Evolutionary conservation across 2,329 filamentous ascomycete species (phyloP), one percentile per base, ranked within the genome.

Genomic region (Penicillium hesseltinei): DNA sequence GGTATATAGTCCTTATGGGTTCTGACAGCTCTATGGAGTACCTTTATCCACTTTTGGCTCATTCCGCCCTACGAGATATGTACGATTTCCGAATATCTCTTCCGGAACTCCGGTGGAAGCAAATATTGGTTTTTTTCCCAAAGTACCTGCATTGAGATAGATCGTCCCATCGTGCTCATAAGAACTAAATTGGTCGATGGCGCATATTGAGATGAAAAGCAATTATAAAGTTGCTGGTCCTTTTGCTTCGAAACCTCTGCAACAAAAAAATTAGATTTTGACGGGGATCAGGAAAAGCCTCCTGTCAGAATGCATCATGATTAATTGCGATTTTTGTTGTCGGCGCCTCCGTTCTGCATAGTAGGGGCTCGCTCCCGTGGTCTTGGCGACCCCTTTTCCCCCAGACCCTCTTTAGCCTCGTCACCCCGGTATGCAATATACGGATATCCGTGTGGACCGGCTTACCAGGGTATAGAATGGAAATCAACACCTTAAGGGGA

Each of bases 21-120:
- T 55, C 53, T 55, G 53, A 55, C 53, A 51, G 38, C 53, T 51
- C 21, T 35, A n/a, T n/a, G n/a, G n/a, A n/a, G n/a, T n/a, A 10
- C 13, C 39, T 29, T 44, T 38, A 44, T 43, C 53, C 45, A 44
- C 46, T 25, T 27, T 36, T n/a, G 39, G 21, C 11, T 25, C 21
- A 8, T 11, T 43, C 33, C 31, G 46, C 53, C 39, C 46, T 51
- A 55, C 21, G 5, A 36, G 35, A n/a, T 40, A 40, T 23, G 38
- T 36, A 51, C 15, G 13, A 44, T 51, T 25, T 10, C 19, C 39
- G 15, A 43, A 25, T 17, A 51, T 27, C n/a, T 23, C 9, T 44
- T 31, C 31, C n/a, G 21, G 17, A 8, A 3, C 19, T 45, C 39
- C 50, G 29, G 38, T 44, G 29, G 38, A 43, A 23, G 36, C 2